phyloP scores from a whole-genome alignment of 2,329 filamentous ascomycete species.

The Gaeumannomyces tritici region DNA sequence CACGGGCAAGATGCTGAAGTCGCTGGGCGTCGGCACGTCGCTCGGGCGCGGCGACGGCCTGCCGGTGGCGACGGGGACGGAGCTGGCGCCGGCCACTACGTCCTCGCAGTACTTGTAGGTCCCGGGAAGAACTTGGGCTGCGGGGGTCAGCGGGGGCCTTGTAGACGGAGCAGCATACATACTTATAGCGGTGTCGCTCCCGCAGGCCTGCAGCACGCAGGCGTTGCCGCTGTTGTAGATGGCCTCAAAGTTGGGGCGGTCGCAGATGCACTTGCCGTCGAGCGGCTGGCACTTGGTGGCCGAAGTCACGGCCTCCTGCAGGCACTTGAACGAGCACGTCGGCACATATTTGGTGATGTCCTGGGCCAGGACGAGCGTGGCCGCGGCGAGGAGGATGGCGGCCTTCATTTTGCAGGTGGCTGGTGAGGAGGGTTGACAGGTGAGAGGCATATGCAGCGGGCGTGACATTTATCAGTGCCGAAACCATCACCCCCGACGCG shows the following conservation, averaged over 20 bases:
- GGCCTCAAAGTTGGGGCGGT: not conserved
- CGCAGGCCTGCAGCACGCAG: not conserved
- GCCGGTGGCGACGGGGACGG: not conserved
- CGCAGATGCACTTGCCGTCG: not conserved
- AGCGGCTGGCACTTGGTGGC: not conserved
- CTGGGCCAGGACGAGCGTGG: not conserved
- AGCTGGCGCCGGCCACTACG: not conserved
- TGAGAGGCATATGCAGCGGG: too few relatives aligned
- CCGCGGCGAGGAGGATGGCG: not conserved
- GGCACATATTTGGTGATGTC: not conserved
- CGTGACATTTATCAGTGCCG: too few relatives aligned
- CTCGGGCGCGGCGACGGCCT: not conserved
- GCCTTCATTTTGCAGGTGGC: not conserved
- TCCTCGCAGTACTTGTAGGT: constrained; percentile 1
- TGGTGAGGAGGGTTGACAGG: too few relatives aligned
- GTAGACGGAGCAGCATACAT: not conserved
- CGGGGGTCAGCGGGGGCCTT: not conserved
- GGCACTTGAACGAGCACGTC: not conserved
- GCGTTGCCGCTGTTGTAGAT: not conserved
- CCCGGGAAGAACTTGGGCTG: not conserved
- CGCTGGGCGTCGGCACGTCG: not conserved
- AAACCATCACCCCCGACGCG: too few relatives aligned
- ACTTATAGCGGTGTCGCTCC: not conserved
- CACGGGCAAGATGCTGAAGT: not conserved
- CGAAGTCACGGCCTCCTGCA: not conserved